Evolutionary conservation across 2,329 filamentous ascomycete genomes (phyloP).

Genomic region (Claviceps maximensis): DNA sequence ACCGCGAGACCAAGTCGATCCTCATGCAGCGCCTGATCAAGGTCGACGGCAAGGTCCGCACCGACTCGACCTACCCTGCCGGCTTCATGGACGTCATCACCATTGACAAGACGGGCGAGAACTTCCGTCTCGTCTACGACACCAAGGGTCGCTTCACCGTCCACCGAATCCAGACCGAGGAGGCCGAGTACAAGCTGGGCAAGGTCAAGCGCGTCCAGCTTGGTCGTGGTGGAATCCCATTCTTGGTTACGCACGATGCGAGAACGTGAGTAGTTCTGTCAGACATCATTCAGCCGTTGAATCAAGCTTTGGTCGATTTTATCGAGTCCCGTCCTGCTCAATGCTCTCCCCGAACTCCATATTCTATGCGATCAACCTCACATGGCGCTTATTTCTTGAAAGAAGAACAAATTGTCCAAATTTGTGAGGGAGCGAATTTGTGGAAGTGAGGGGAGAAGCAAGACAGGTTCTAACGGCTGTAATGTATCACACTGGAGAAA

Average conservation of each 20-base stretch:
- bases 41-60: constrained; percentile 99
- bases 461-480: constrained; percentile 34
- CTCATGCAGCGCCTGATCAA: constrained; percentile 99
- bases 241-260: constrained; percentile 99
- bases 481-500: constrained; percentile 35
- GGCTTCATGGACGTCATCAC: constrained; percentile 99
- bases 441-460: neutral
- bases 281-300: constrained; percentile 99
- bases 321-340: constrained; percentile 12
- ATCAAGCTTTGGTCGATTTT: constrained; percentile 84
- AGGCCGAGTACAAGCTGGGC: constrained; percentile 99
- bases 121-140: constrained; percentile 99
- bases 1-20: constrained; percentile 93
- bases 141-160: constrained; percentile 99
- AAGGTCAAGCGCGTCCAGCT: constrained; percentile 99
- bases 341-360: constrained; percentile 11
- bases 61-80: constrained; percentile 91
- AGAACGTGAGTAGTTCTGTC: constrained; percentile 92
- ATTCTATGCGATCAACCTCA: neutral
- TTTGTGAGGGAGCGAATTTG: constrained; percentile 10
- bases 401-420: neutral
- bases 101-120: constrained; percentile 99
- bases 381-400: neutral
- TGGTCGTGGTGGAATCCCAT: constrained; percentile 99
- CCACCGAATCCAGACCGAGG: constrained; percentile 96